These are phyloP conservation scores for Phalaenopsis hybrid DNA, from an alignment of 116 monocot genomes.

Conservation along the genomic window DNA sequence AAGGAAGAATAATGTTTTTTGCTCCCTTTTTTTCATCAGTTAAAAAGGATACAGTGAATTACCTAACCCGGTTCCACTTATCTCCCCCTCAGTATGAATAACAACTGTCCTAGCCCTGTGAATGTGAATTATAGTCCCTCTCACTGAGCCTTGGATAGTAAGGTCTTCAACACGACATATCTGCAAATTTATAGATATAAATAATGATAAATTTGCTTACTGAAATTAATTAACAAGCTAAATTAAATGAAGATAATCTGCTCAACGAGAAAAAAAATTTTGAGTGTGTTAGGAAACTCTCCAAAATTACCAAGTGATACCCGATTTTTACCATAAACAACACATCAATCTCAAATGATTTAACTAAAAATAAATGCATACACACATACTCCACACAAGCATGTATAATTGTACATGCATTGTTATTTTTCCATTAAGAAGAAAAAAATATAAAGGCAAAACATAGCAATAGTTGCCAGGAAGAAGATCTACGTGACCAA, in stretches of 20 bases:
- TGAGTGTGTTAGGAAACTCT: neutral
- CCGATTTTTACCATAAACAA: neutral
- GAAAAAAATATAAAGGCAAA: neutral
- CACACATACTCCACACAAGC: neutral
- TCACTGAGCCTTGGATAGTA: conserved; percentile 53
- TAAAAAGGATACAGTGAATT: conserved; percentile 5
- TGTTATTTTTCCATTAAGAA: neutral
- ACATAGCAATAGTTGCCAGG: neutral
- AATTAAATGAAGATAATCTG: neutral
- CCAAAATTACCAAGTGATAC: neutral
- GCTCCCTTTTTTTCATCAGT: neutral
- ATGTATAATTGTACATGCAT: neutral
- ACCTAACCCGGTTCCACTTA: conserved; percentile 91
- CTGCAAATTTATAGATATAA: no score
- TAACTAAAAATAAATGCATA: neutral
- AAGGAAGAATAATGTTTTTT: neutral
- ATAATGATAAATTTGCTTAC: neutral
- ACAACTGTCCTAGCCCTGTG: conserved; percentile 87
- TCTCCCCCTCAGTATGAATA: conserved; percentile 43
- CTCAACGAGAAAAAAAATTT: neutral
- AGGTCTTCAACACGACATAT: conserved; percentile 92
- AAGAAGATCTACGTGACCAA: neutral
- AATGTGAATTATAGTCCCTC: conserved; percentile 76
- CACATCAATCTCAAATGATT: neutral
- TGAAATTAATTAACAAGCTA: neutral